phyloP scores from a whole-genome alignment of 179 eudicot genomes.

The Spergularia azorica region DNA sequence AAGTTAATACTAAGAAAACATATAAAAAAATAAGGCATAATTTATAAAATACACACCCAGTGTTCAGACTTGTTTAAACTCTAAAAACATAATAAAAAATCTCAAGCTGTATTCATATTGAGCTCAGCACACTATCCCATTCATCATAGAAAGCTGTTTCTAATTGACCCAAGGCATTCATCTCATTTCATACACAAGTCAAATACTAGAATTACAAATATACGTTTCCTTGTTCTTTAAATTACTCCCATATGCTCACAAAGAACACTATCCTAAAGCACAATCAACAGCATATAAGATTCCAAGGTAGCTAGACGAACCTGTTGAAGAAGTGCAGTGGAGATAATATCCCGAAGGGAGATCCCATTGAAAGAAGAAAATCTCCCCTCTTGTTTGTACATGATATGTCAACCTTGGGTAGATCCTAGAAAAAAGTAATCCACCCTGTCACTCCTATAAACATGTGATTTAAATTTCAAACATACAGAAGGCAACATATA shows the following conservation, averaged over 20 bases:
- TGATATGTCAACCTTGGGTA: constrained; percentile 49
- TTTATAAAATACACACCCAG: too few relatives aligned
- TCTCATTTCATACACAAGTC: not conserved
- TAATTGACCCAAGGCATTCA: not conserved
- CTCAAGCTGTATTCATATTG: not conserved
- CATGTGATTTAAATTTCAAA: constrained; percentile 22
- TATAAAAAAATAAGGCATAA: too few relatives aligned
- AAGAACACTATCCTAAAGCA: constrained; percentile 3
- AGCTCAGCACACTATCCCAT: not conserved
- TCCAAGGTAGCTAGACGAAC: constrained; percentile 3
- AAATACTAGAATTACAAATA: not conserved
- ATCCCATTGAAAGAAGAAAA: constrained; percentile 47
- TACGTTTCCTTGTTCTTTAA: not conserved
- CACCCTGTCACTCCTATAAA: constrained; percentile 41
- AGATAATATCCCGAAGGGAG: constrained; percentile 90
- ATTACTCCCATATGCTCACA: not conserved
- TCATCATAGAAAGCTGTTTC: not conserved
- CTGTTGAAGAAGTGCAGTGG: constrained; percentile 88
- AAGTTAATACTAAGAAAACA: not conserved
- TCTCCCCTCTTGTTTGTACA: constrained; percentile 65
- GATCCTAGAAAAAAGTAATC: constrained; percentile 58
- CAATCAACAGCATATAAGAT: not conserved
- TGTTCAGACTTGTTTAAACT: not conserved
- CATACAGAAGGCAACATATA: constrained; percentile 14
- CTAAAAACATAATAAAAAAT: not conserved